Evolutionary conservation across 768 basidiomycete species (phyloP).

Genomic region (Tylopilus felleus): DNA sequence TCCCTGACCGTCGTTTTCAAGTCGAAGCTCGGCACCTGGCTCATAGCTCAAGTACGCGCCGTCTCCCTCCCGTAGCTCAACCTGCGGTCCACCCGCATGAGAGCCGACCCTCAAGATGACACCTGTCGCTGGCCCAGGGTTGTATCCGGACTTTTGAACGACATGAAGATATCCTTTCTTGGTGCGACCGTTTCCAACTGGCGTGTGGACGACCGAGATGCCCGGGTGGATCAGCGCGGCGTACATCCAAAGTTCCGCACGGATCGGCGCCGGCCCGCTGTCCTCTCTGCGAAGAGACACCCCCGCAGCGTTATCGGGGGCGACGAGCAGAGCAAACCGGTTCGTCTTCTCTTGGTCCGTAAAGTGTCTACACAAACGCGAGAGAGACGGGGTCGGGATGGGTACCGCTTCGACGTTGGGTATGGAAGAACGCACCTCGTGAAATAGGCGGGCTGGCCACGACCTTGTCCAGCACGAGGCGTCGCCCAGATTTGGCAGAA

Average conservation of each 20-base stretch:
- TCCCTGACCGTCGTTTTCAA: conserved; percentile 63
- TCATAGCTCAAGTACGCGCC: conserved; percentile 69
- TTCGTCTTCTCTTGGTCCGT: conserved; percentile 78
- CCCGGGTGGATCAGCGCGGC: conserved; percentile 68
- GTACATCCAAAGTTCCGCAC: conserved; percentile 64
- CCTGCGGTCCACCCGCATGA: conserved; percentile 36
- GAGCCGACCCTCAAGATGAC: conserved; percentile 53
- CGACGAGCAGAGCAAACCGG: conserved; percentile 71
- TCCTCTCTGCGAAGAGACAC: conserved; percentile 64
- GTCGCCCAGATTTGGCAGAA: conserved; percentile 72
- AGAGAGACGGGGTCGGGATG: background rate
- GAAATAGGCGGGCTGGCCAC: conserved; percentile 67
- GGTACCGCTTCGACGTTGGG: too few species aligned
- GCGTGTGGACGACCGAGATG: conserved; percentile 48
- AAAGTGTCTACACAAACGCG: conserved; percentile 51
- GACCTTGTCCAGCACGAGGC: conserved; percentile 36
- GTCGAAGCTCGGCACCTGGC: conserved; percentile 30
- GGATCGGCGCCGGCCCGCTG: conserved; percentile 78
- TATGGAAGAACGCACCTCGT: conserved; percentile 64
- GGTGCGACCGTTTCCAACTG: conserved; percentile 36
- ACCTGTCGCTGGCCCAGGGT: conserved; percentile 52
- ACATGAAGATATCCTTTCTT: conserved; percentile 83
- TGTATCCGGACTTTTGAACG: conserved; percentile 82
- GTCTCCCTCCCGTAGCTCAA: conserved; percentile 80
- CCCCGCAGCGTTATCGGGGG: conserved; percentile 56